Evolutionary conservation across 73 alveolate species (phyloP), one percentile per base, ranked within the genome.

Genomic region (Paramecium pentaurelia): DNA sequence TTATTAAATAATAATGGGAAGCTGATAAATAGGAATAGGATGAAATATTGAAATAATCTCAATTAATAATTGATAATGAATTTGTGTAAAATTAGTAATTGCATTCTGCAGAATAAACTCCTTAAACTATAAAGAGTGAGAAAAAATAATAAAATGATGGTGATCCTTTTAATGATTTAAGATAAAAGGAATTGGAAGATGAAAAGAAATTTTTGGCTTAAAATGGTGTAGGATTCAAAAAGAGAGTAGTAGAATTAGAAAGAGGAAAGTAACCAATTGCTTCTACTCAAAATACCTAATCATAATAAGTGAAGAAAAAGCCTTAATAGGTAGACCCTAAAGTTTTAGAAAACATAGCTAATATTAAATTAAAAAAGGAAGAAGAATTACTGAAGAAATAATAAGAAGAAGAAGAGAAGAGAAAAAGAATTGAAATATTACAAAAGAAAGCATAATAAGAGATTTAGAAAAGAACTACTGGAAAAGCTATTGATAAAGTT

Each of bases 321-420:
- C 42, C 38, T 32, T 28, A 42, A 80, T n/a, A 34, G 6, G 91
- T 89, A 16, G 88, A 89, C 25, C 88, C 90, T 0, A 70, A 73
- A 42, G 94, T 83, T 16, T 38, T 89, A 44, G 88, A 71, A 88
- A 32, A 89, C 14, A 89, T 89, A 11, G 94, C 86, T 30, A 47
- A 71, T 18, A 89, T 89, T 5, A 70, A 73, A 71, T 37, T 89
- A 44, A 89, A 83, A 25, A 89, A 83, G 58, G 94, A 89, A n/a
- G 94, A 89, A 45, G 94, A 89, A 42, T 14, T 71, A 10, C 34
- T 71, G n/a, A 71, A 68, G 54, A 89, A 89, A 42, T 71, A 89
- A 45, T 30, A 71, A 14, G 94, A 89, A 89, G 94, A 89, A 28
- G 94, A 89, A 6, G 60, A 80, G 22, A 80, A 80, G 34, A 22